phyloP scores from a whole-genome alignment of 306 rosid species.

The Sechiopsis laciniata region DNA sequence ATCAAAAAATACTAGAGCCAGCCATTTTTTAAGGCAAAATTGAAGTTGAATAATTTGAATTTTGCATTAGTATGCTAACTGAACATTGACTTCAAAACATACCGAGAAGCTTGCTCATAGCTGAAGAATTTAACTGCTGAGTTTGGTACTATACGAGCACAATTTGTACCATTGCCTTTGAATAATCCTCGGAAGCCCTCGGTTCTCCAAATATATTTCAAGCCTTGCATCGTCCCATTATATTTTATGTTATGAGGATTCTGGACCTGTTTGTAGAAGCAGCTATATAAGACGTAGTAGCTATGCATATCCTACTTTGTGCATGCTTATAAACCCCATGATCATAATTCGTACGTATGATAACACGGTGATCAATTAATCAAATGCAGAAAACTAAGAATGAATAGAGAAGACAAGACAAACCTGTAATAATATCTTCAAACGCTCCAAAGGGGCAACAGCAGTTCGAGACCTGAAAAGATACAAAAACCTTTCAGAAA shows the following conservation, averaged over 20 bases:
- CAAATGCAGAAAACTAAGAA: conserved; percentile 10
- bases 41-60: not conserved
- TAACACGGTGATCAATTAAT: not conserved
- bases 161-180: conserved; percentile 93
- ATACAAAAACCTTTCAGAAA: conserved; percentile 18
- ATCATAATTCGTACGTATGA: not conserved
- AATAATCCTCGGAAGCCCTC: conserved; percentile 94
- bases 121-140: conserved; percentile 98
- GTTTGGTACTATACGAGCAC: conserved; percentile 95
- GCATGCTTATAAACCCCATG: not conserved
- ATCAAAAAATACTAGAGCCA: conserved; percentile 3
- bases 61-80: not conserved
- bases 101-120: conserved; percentile 96
- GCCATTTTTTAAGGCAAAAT: not conserved
- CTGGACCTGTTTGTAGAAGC: conserved; percentile 63
- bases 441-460: conserved; percentile 92
- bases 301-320: not conserved
- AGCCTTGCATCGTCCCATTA: conserved; percentile 88
- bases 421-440: conserved; percentile 97
- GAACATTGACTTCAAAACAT: conserved; percentile 28
- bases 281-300: conserved; percentile 9
- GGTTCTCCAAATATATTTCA: conserved; percentile 88
- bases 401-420: not conserved
- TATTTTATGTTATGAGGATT: conserved; percentile 85
- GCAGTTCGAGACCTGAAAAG: conserved; percentile 87